phyloP scores from a whole-genome alignment of 2,329 filamentous ascomycete genomes.

The Hymenoscyphus fraxineus region DNA sequence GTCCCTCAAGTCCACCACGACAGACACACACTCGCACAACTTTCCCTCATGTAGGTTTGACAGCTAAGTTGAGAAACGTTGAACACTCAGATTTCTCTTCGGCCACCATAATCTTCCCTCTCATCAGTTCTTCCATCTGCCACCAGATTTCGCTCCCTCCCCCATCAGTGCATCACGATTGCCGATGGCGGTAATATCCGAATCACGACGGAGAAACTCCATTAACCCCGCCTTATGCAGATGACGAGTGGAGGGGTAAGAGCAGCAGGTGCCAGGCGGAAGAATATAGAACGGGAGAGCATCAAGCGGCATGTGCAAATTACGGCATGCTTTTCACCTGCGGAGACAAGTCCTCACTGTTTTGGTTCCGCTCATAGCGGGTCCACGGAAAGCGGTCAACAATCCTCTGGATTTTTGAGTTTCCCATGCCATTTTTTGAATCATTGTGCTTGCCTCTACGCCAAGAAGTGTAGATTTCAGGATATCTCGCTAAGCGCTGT shows the following conservation, averaged over 20 bases:
- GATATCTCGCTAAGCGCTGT: no score
- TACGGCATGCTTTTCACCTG: background rate
- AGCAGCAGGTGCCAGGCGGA: background rate
- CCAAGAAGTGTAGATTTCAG: no score
- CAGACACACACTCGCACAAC: background rate
- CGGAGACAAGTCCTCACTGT: background rate
- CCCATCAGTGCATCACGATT: background rate
- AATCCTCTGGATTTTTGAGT: background rate
- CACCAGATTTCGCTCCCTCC: background rate
- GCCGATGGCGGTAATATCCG: background rate
- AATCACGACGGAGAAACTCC: background rate
- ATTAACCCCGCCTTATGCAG: background rate
- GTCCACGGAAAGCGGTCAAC: background rate
- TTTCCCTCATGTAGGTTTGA: background rate
- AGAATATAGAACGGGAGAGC: background rate
- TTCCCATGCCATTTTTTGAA: background rate
- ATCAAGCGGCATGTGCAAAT: background rate
- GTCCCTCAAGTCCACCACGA: background rate
- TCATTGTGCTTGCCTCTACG: background rate
- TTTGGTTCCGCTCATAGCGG: background rate
- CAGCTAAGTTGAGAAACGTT: conserved; percentile 1
- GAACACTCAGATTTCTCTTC: background rate
- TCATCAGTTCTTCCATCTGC: background rate
- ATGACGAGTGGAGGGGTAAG: background rate
- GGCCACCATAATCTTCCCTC: background rate